phyloP scores from a whole-genome alignment of 2,329 filamentous ascomycete species.

The Lecanicillium sp. region DNA sequence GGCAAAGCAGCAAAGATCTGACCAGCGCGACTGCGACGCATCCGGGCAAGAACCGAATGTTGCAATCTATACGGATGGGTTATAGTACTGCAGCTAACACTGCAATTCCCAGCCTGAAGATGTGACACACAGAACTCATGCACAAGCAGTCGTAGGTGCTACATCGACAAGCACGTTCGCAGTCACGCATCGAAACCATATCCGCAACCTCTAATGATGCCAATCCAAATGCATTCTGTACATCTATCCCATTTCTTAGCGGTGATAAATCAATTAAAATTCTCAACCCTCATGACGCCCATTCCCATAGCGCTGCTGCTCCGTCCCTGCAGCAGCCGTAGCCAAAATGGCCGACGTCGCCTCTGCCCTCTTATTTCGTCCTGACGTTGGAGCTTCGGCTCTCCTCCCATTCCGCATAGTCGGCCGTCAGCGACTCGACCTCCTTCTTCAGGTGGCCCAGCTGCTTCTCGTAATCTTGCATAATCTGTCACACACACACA shows the following conservation, averaged over 20 bases:
- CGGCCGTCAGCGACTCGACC: slow-evolving; percentile 55
- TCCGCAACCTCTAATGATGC: not conserved
- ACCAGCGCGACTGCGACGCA: no score
- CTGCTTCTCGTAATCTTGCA: slow-evolving; percentile 78
- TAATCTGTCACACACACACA: slow-evolving; percentile 46
- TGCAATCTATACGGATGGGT: no score
- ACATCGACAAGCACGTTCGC: no score
- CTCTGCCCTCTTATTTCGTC: slow-evolving; percentile 17
- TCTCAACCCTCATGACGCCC: slow-evolving; percentile 2
- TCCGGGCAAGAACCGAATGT: no score
- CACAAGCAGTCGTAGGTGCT: no score
- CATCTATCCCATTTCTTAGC: slow-evolving; percentile 5
- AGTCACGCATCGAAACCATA: no score
- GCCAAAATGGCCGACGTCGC: not conserved
- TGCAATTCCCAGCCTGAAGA: no score
- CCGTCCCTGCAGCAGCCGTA: not conserved
- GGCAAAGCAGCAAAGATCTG: no score
- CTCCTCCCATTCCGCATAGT: slow-evolving; percentile 51
- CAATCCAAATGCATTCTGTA: not conserved
- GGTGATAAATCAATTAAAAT: not conserved
- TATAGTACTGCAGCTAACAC: no score
- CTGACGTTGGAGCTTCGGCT: slow-evolving; percentile 37
- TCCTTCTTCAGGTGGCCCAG: slow-evolving; percentile 70
- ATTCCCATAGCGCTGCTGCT: not conserved
- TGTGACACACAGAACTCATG: no score